Conservation (phyloP, 176 grass and related monocot species). For the Bothriochloa decipiens region DNA sequence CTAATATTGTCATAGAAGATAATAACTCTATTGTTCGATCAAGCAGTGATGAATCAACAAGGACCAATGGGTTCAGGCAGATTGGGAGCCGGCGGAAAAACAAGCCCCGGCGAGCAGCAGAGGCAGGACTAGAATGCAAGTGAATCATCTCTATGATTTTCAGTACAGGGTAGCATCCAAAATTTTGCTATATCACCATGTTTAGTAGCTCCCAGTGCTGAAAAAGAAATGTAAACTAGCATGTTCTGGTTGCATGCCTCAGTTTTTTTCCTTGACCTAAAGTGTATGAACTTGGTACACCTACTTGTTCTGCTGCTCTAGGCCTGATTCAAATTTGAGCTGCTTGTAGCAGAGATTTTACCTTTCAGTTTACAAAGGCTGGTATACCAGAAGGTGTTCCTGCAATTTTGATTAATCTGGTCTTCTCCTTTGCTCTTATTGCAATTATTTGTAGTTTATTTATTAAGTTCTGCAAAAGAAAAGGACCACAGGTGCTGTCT, state of each 20-base stretch:
- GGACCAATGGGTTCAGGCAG: slow-evolving; percentile 66
- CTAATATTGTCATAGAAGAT: slow-evolving; percentile 51
- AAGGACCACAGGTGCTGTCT: neutral
- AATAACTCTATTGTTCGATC: slow-evolving; percentile 41
- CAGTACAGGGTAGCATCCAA: slow-evolving; percentile 28
- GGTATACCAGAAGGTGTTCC: neutral
- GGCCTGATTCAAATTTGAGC: slow-evolving; percentile 27
- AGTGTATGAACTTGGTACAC: slow-evolving; percentile 40
- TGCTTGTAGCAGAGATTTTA: slow-evolving; percentile 17
- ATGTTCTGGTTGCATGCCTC: slow-evolving; percentile 26
- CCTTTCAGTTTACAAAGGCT: slow-evolving; percentile 3
- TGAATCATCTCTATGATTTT: slow-evolving; percentile 40
- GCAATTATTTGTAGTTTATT: neutral
- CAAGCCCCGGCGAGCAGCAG: slow-evolving; percentile 69
- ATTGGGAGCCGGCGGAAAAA: slow-evolving; percentile 69
- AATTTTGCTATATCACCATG: slow-evolving; percentile 4
- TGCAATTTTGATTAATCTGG: slow-evolving; percentile 30
- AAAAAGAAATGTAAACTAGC: slow-evolving; percentile 35
- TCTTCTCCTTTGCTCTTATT: slow-evolving; percentile 7
- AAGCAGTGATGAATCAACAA: slow-evolving; percentile 55
- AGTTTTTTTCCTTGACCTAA: slow-evolving; percentile 35
- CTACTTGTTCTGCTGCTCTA: slow-evolving; percentile 16
- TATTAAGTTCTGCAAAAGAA: neutral
- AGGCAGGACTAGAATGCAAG: slow-evolving; percentile 74
- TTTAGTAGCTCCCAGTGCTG: slow-evolving; percentile 26